Conservation (phyloP, 768 basidiomycete species). For the Cantharellus anzutake region DNA sequence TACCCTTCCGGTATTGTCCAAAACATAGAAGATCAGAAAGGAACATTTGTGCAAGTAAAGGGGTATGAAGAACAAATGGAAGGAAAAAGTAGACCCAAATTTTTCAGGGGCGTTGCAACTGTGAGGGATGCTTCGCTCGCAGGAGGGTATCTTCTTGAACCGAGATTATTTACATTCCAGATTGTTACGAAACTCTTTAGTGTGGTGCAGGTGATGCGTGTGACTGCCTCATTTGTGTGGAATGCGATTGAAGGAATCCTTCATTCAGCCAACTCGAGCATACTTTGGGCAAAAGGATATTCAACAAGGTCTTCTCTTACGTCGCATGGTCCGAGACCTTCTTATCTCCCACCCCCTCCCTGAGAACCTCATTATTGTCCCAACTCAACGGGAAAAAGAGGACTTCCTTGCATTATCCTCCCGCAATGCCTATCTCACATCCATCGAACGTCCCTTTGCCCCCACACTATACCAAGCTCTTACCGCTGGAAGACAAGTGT, state of each 20-base stretch:
- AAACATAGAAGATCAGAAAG: conserved; percentile 50
- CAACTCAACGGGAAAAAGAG: conserved; percentile 48
- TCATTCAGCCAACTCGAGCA: conserved; percentile 57
- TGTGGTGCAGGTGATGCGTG: conserved; percentile 49
- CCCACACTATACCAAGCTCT: conserved; percentile 52
- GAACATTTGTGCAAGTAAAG: conserved; percentile 83
- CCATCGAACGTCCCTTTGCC: conserved; percentile 42
- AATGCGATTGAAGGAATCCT: neutral
- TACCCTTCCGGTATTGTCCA: conserved; percentile 86
- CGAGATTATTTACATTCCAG: neutral
- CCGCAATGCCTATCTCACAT: conserved; percentile 65
- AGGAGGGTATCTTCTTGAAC: neutral
- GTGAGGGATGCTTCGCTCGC: conserved; percentile 10
- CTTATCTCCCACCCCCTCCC: conserved; percentile 60
- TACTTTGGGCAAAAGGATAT: conserved; percentile 99
- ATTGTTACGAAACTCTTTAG: conserved; percentile 91
- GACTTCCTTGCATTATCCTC: conserved; percentile 76
- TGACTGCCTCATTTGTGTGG: neutral
- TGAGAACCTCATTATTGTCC: conserved; percentile 64
- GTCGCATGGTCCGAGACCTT: conserved; percentile 58
- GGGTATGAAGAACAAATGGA: conserved; percentile 90
- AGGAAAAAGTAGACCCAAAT: conserved; percentile 66
- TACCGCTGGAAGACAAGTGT: conserved; percentile 31
- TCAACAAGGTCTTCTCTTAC: conserved; percentile 79
- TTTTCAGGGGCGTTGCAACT: conserved; percentile 91